Evolutionary conservation across 2,329 filamentous ascomycete species (phyloP).

Genomic region (Hymenoscyphus infarciens): DNA sequence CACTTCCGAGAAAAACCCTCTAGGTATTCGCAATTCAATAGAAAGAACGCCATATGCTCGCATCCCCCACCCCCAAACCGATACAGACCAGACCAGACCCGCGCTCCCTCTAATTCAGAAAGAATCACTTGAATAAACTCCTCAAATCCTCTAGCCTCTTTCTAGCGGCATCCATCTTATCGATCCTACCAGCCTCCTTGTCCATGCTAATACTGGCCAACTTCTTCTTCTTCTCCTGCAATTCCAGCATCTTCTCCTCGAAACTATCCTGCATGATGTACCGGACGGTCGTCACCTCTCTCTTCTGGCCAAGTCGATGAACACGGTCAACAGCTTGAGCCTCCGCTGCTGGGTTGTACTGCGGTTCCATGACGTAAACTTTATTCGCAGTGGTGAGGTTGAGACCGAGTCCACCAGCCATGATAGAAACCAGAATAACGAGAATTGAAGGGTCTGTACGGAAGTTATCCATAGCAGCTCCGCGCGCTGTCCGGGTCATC

Average conservation of each 20-base stretch:
- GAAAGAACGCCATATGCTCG: background rate
- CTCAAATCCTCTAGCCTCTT: constrained; percentile 54
- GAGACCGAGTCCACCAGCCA: constrained; percentile 84
- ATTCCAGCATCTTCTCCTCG: constrained; percentile 85
- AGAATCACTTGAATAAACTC: constrained; percentile 47
- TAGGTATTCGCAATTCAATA: background rate
- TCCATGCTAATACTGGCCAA: constrained; percentile 86
- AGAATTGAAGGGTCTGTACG: constrained; percentile 66
- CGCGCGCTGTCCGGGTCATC: constrained; percentile 74
- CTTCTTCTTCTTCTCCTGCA: constrained; percentile 91
- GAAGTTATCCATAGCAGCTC: constrained; percentile 72
- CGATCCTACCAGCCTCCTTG: constrained; percentile 38
- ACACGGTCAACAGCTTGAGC: constrained; percentile 93
- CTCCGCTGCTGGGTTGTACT: constrained; percentile 94
- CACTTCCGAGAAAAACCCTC: background rate
- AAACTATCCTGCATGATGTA: constrained; percentile 91
- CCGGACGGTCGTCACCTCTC: constrained; percentile 80
- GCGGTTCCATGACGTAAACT: constrained; percentile 97
- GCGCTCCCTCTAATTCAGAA: background rate
- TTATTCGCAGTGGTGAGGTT: constrained; percentile 83
- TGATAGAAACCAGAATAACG: constrained; percentile 88
- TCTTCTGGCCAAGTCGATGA: constrained; percentile 82
- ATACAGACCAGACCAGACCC: background rate
- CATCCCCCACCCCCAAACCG: background rate
- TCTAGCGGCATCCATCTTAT: constrained; percentile 35